A percentile compares a stretch with the other conserved stretches of the same genome.
Evolutionary conservation across 495 filamentous ascomycete species (phyloP).

Genomic region (Aspergillus sclerotiicarbonarius): DNA sequence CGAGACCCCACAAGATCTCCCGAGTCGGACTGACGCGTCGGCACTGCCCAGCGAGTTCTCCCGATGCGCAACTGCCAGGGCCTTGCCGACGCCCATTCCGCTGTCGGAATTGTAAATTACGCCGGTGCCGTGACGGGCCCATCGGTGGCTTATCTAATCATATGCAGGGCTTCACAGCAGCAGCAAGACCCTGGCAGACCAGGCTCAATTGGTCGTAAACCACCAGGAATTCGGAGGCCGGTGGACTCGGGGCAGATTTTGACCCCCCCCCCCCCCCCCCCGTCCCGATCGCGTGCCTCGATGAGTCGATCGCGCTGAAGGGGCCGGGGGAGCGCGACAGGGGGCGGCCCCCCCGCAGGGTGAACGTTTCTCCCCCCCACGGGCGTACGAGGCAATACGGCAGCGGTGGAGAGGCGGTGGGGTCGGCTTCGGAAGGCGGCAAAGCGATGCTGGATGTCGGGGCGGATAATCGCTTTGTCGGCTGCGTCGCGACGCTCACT

Average conservation of each 20-base stretch:
- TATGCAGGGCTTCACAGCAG: too few species aligned
- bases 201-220: too few species aligned
- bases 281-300: not conserved
- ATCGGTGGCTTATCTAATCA: not conserved
- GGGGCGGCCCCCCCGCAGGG: conserved; percentile 1
- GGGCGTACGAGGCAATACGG: conserved; percentile 5
- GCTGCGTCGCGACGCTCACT: conserved; percentile 12
- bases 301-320: not conserved
- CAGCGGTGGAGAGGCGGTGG: conserved; percentile 5
- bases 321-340: not conserved
- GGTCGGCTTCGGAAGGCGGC: conserved; percentile 22
- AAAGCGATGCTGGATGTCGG: conserved; percentile 9
- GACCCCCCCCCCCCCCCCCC: too few species aligned
- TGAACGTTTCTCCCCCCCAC: conserved; percentile 6
- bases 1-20: not conserved
- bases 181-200: too few species aligned
- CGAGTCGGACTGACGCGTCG: not conserved
- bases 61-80: not conserved
- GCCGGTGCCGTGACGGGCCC: not conserved
- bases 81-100: conserved; percentile 9
- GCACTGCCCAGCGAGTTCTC: not conserved
- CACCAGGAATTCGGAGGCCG: too few species aligned
- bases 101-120: conserved; percentile 12
- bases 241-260: too few species aligned
- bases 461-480: conserved; percentile 25